Percentiles rank a stretch among this genome's conserved stretches.
Conservation (phyloP, 306 rosid genomes). For the Urtica urens region DNA sequence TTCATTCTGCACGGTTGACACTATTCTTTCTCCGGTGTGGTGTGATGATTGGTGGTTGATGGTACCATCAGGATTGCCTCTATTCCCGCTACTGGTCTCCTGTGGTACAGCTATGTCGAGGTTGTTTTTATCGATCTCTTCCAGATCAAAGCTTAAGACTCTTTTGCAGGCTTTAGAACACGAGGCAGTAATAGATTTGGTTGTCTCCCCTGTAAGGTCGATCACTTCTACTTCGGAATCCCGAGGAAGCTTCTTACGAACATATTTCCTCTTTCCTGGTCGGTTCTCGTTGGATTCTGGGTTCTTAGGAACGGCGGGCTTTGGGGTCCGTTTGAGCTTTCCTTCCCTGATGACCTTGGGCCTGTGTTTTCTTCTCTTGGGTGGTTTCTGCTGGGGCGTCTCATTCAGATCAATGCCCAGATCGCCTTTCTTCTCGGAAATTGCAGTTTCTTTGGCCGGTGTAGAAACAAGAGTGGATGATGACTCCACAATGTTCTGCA, state of each 20-base stretch:
- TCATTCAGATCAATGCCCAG: conserved; percentile 50
- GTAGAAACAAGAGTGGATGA: conserved; percentile 45
- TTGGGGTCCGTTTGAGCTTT: conserved; percentile 45
- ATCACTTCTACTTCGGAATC: conserved; percentile 23
- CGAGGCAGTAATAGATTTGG: conserved; percentile 15
- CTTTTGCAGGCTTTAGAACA: conserved; percentile 46
- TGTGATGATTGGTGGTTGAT: conserved; percentile 23
- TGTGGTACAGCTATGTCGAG: conserved; percentile 23
- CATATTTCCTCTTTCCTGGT: conserved; percentile 53
- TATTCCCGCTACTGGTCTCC: conserved; percentile 25
- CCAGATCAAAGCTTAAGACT: conserved; percentile 50
- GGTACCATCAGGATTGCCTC: conserved; percentile 13
- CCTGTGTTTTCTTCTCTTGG: conserved; percentile 71
- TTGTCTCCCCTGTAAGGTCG: conserved; percentile 21
- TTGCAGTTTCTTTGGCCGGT: conserved; percentile 19
- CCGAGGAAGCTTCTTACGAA: conserved; percentile 28
- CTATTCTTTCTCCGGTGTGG: conserved; percentile 14
- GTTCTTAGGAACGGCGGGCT: conserved; percentile 28
- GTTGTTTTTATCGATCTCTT: conserved; percentile 28
- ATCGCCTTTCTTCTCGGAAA: conserved; percentile 23
- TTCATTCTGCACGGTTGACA: conserved; percentile 19
- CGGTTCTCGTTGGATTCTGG: conserved; percentile 27
- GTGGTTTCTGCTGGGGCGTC: conserved; percentile 63
- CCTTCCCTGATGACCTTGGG: conserved; percentile 76
- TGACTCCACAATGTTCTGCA: conserved; percentile 49